phyloP scores from a whole-genome alignment of 345 rosid species.

The Anacardium occidentale region DNA sequence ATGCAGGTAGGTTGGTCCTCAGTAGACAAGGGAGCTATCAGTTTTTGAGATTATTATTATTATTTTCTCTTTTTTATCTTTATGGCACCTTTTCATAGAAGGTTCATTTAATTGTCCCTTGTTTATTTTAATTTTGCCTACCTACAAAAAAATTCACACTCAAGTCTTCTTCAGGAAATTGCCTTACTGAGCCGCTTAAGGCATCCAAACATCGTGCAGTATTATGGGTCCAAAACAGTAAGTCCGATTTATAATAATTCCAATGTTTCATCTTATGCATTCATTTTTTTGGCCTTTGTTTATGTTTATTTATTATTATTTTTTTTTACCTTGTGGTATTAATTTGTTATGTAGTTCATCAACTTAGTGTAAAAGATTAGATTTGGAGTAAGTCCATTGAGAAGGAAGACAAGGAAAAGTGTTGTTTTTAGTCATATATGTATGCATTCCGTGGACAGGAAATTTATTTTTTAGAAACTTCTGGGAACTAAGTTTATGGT shows the following conservation, averaged over 20 bases:
- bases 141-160: constrained; percentile 10
- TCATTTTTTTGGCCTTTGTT: background rate
- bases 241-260: constrained; percentile 17
- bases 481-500: constrained; percentile 7
- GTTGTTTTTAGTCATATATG: background rate
- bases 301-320: no score
- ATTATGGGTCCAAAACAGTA: constrained; percentile 74
- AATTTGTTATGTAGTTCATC: background rate
- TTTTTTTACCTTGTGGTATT: constrained; percentile 1
- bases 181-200: constrained; percentile 56
- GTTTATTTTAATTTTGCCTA: background rate
- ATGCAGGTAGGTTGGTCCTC: constrained; percentile 41
- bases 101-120: constrained; percentile 4
- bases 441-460: background rate
- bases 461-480: constrained; percentile 7
- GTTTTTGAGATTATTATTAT: background rate
- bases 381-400: constrained; percentile 4
- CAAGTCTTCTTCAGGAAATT: constrained; percentile 54
- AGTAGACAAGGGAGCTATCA: constrained; percentile 1
- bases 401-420: background rate
- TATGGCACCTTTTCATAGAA: background rate
- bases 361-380: background rate
- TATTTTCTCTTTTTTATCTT: no score
- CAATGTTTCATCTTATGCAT: background rate
- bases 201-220: constrained; percentile 76